phyloP scores from a whole-genome alignment of 805 yeast genomes.

The Suhomyces vadensis region DNA sequence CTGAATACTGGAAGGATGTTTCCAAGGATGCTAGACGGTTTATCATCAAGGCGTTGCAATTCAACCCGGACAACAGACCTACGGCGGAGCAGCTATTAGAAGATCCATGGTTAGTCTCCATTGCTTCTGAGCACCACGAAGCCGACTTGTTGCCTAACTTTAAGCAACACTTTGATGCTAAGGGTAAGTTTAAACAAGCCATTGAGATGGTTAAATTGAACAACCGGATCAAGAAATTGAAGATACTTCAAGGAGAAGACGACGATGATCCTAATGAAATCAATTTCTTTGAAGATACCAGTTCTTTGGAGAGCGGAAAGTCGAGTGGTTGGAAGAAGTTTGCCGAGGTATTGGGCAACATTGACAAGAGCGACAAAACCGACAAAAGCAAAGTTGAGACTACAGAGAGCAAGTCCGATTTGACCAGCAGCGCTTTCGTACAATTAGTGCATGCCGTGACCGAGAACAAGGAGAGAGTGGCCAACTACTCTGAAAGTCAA shows the following conservation, averaged over 20 bases:
- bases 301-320: conserved; percentile 16
- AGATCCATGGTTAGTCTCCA: conserved; percentile 68
- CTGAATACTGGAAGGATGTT: conserved; percentile 81
- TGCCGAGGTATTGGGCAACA: conserved; percentile 22
- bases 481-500: conserved; percentile 10
- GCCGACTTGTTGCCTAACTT: conserved; percentile 80
- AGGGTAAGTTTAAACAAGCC: conserved; percentile 79
- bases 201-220: conserved; percentile 80
- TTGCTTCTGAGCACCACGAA: conserved; percentile 49
- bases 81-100: conserved; percentile 62
- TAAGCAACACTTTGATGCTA: conserved; percentile 80
- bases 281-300: conserved; percentile 40
- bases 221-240: conserved; percentile 73
- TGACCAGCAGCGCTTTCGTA: conserved; percentile 59
- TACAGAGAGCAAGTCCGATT: conserved; percentile 29
- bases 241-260: conserved; percentile 57
- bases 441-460: conserved; percentile 71
- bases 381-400: conserved; percentile 17
- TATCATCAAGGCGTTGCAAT: conserved; percentile 67
- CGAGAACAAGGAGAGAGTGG: conserved; percentile 53
- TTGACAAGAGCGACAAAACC: conserved; percentile 20
- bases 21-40: conserved; percentile 80
- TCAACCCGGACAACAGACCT: conserved; percentile 67
- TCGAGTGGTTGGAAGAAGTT: conserved; percentile 30
- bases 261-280: conserved; percentile 55